These are phyloP conservation scores for Penicillium sp. DNA, from an alignment of 2,329 filamentous ascomycete species.

Conservation along the genomic window DNA sequence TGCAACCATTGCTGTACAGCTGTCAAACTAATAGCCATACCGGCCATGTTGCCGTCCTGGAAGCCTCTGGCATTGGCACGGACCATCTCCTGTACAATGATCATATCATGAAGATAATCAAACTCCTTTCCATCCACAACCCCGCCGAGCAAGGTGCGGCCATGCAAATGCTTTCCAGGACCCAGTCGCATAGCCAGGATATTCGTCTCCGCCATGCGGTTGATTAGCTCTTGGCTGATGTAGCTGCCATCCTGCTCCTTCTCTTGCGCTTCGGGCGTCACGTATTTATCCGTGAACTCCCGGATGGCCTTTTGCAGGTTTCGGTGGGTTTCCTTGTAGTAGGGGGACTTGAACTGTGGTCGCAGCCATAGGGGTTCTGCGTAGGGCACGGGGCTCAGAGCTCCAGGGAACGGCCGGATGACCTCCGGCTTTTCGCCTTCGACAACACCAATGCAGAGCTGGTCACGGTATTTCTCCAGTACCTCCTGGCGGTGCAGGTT, in stretches of 20 bases:
- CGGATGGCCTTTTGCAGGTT: slow-evolving; percentile 67
- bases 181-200: slow-evolving; percentile 80
- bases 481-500: slow-evolving; percentile 90
- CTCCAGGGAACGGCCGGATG: slow-evolving; percentile 65
- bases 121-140: slow-evolving; percentile 75
- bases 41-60: slow-evolving; percentile 82
- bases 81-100: slow-evolving; percentile 69
- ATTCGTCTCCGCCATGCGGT: slow-evolving; percentile 71
- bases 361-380: slow-evolving; percentile 81
- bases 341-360: slow-evolving; percentile 72
- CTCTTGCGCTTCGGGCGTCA: slow-evolving; percentile 71
- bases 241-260: slow-evolving; percentile 71
- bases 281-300: slow-evolving; percentile 67
- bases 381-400: slow-evolving; percentile 75
- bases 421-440: slow-evolving; percentile 72
- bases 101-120: slow-evolving; percentile 82
- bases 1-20: slow-evolving; percentile 76
- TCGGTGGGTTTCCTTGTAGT: slow-evolving; percentile 73
- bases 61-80: slow-evolving; percentile 74
- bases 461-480: slow-evolving; percentile 70
- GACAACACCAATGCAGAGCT: slow-evolving; percentile 72
- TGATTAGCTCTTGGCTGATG: slow-evolving; percentile 68
- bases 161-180: slow-evolving; percentile 76
- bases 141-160: slow-evolving; percentile 64
- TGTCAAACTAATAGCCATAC: slow-evolving; percentile 79